These are phyloP conservation scores for Penicillium subrubescens DNA, from an alignment of 495 filamentous ascomycete species.

Conservation along the genomic window DNA sequence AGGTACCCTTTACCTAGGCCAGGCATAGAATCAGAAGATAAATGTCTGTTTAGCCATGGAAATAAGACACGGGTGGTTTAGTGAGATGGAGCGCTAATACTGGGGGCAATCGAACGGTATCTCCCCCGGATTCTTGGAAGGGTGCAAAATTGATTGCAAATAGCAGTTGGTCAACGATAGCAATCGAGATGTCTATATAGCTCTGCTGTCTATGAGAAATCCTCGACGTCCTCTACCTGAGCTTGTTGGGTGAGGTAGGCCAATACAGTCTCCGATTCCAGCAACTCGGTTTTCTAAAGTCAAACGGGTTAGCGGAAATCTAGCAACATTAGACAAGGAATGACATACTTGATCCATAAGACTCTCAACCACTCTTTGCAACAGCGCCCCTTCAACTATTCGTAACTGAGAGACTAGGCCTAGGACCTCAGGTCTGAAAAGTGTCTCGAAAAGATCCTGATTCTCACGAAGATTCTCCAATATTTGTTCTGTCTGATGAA, in stretches of 20 bases:
- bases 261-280: slow-evolving; percentile 45
- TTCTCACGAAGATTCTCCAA: slow-evolving; percentile 32
- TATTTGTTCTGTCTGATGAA: slow-evolving; percentile 49
- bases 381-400: slow-evolving; percentile 57
- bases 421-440: slow-evolving; percentile 42
- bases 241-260: slow-evolving; percentile 44
- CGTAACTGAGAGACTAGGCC: slow-evolving; percentile 52
- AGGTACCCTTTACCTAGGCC: too few relatives aligned
- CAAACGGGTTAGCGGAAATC: slow-evolving; percentile 11
- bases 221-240: slow-evolving; percentile 39
- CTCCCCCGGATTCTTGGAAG: not conserved
- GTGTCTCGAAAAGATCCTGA: slow-evolving; percentile 29
- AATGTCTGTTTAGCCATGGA: not conserved
- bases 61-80: not conserved
- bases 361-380: slow-evolving; percentile 54
- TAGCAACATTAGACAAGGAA: not conserved
- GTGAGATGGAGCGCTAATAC: not conserved
- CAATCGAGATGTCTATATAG: not conserved
- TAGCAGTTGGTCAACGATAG: not conserved
- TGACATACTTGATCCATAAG: slow-evolving; percentile 64
- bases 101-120: not conserved
- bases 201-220: slow-evolving; percentile 46
- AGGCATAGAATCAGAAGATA: not conserved
- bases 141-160: not conserved
- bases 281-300: slow-evolving; percentile 43